Evolutionary conservation across 352 stramenopile genomes (phyloP).

Genomic region (Phytophthora chlamydospora): DNA sequence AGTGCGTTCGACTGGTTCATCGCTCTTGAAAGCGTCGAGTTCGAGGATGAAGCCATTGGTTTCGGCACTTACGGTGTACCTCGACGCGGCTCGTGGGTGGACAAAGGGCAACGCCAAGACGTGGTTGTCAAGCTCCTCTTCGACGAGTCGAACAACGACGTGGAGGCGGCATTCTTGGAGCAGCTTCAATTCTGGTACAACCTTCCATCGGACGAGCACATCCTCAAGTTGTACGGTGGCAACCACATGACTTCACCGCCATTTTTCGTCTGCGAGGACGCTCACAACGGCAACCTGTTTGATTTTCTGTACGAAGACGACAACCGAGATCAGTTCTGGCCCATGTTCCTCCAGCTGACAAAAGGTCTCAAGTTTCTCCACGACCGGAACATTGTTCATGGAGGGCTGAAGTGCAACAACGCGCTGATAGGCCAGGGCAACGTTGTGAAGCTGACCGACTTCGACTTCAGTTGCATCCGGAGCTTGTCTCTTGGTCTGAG

Average conservation of each 20-base stretch:
- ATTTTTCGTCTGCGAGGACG: constrained; percentile 25
- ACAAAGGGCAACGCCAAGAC: constrained; percentile 8
- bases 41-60: constrained; percentile 16
- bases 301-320: neutral
- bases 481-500: constrained; percentile 8
- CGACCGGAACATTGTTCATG: constrained; percentile 37
- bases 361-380: constrained; percentile 49
- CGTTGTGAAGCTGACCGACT: constrained; percentile 13
- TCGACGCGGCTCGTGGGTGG: constrained; percentile 18
- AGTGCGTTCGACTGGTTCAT: constrained; percentile 29
- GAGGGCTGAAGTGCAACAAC: constrained; percentile 42
- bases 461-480: constrained; percentile 4
- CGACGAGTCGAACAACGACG: constrained; percentile 2
- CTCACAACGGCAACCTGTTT: constrained; percentile 15
- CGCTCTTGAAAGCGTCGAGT: constrained; percentile 25
- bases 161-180: constrained; percentile 14
- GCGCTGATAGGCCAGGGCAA: constrained; percentile 41
- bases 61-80: constrained; percentile 16
- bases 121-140: constrained; percentile 43
- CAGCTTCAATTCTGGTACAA: constrained; percentile 35
- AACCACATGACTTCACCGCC: constrained; percentile 23
- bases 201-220: constrained; percentile 30
- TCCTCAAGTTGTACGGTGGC: constrained; percentile 42
- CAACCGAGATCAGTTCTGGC: constrained; percentile 8
- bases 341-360: constrained; percentile 9